These are phyloP conservation scores for Achaetomiella virescens DNA, from an alignment of 495 filamentous ascomycete genomes.

Conservation along the genomic window DNA sequence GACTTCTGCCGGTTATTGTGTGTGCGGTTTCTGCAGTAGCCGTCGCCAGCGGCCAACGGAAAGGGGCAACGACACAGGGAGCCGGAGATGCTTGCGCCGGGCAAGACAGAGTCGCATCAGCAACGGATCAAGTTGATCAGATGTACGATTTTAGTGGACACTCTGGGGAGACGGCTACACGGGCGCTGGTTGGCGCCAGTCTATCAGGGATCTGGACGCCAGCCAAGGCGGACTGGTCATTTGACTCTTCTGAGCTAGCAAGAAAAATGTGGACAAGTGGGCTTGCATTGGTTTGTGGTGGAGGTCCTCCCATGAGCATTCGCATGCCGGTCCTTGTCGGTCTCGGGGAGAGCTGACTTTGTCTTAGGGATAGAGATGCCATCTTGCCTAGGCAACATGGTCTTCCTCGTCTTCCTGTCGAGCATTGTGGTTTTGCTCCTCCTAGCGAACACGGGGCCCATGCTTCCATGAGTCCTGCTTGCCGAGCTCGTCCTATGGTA, in stretches of 20 bases:
- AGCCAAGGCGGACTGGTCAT: background rate
- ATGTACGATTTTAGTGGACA: constrained; percentile 3
- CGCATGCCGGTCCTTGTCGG: no score
- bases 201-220: constrained; percentile 3
- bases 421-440: no score
- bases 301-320: no score
- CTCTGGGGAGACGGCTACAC: background rate
- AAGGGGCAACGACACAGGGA: background rate
- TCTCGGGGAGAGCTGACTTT: no score
- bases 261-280: background rate
- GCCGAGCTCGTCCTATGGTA: background rate
- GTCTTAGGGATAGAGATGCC: no score
- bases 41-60: background rate
- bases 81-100: background rate
- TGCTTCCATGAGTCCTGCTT: background rate
- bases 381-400: no score
- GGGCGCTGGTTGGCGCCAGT: background rate
- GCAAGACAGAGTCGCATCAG: background rate
- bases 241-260: background rate
- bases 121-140: constrained; percentile 9
- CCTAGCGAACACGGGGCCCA: background rate
- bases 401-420: no score
- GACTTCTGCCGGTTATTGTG: background rate
- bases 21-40: background rate
- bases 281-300: no score